Evolutionary conservation across 179 eudicot genomes (phyloP).

Genomic region (Vitellaria paradoxa): DNA sequence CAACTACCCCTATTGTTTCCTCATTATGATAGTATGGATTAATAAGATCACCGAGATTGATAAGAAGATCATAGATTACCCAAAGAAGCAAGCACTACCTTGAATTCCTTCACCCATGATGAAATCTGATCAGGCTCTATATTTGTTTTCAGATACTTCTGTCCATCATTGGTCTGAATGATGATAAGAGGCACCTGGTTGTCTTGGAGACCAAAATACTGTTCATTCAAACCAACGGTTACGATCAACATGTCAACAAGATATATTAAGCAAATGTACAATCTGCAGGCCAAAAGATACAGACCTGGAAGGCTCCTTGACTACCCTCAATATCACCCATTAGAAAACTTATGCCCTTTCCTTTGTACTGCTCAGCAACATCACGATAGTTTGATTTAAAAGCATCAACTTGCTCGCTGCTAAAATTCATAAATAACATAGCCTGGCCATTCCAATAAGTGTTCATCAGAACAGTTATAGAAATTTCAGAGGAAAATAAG

Average conservation of each 20-base stretch:
- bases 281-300: slow-evolving; percentile 1
- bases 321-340: slow-evolving; percentile 81
- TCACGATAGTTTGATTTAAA: slow-evolving; percentile 65
- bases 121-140: slow-evolving; percentile 66
- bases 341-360: slow-evolving; percentile 73
- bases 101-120: slow-evolving; percentile 72
- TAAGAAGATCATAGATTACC: neutral
- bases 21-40: too few species aligned
- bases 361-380: slow-evolving; percentile 75
- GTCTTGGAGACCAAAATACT: slow-evolving; percentile 77
- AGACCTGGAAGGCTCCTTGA: slow-evolving; percentile 93
- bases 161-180: slow-evolving; percentile 69
- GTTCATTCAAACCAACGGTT: slow-evolving; percentile 18
- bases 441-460: slow-evolving; percentile 44
- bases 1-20: too few species aligned
- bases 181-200: slow-evolving; percentile 80
- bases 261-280: neutral
- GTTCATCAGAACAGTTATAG: slow-evolving; percentile 10
- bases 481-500: neutral
- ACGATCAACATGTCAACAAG: neutral
- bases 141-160: slow-evolving; percentile 70
- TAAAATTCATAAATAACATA: slow-evolving; percentile 83
- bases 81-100: slow-evolving; percentile 32
- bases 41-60: too few species aligned
- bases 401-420: slow-evolving; percentile 52